Evolutionary conservation across 148 eudicot species (phyloP).

Genomic region (Arctostaphylos glauca): DNA sequence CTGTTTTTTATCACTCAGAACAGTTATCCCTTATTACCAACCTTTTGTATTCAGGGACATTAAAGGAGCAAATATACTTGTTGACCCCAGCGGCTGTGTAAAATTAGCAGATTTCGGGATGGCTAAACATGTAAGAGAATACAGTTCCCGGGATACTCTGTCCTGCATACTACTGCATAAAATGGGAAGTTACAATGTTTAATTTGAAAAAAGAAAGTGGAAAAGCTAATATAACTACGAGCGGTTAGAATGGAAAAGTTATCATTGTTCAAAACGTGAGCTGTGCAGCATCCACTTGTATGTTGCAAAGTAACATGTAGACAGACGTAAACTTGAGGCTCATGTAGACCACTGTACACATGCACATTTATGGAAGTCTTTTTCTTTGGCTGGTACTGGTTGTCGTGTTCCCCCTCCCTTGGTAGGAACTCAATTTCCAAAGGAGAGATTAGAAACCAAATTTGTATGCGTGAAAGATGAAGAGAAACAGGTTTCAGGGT

Average conservation of each 20-base stretch:
- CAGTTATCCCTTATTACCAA: background rate
- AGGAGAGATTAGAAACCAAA: background rate
- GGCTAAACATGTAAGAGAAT: conserved; percentile 68
- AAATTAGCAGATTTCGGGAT: conserved; percentile 78
- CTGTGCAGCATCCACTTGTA: background rate
- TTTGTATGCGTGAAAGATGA: background rate
- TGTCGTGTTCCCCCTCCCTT: background rate
- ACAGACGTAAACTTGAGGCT: background rate
- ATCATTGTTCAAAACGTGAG: background rate
- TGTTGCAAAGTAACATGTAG: background rate
- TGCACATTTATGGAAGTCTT: background rate
- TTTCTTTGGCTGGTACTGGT: background rate
- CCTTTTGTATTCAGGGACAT: conserved; percentile 48
- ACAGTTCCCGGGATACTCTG: background rate
- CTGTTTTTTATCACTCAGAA: background rate
- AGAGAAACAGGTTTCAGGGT: background rate
- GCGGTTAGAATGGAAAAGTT: background rate
- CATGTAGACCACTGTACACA: background rate
- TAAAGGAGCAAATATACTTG: conserved; percentile 77
- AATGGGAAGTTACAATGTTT: background rate
- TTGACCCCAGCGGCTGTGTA: conserved; percentile 58
- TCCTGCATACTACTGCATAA: background rate
- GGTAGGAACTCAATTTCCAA: background rate
- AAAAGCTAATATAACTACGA: background rate
- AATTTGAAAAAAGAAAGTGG: background rate